Evolutionary conservation across 805 yeast species (phyloP).

Genomic region (Osmozyma mogii): DNA sequence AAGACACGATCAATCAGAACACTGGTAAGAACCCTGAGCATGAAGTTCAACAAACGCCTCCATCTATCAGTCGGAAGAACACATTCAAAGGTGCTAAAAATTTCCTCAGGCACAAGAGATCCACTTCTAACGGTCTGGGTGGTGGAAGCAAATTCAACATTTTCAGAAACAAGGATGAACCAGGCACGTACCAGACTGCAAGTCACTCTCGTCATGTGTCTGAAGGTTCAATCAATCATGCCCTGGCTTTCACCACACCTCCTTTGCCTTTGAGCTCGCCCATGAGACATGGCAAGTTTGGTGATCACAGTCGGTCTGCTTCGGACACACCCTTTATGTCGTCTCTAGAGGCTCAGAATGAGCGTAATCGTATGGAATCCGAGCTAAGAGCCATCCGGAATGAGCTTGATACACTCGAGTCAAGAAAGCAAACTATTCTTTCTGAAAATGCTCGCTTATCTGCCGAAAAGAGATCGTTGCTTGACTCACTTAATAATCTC

Average conservation of each 20-base stretch:
- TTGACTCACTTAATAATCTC: constrained; percentile 30
- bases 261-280: constrained; percentile 33
- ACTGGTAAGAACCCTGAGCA: constrained; percentile 2
- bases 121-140: constrained; percentile 28
- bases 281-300: constrained; percentile 7
- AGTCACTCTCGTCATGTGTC: constrained; percentile 34
- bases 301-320: constrained; percentile 33
- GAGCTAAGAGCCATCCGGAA: constrained; percentile 28
- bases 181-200: constrained; percentile 4
- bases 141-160: constrained; percentile 25
- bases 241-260: constrained; percentile 35
- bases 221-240: constrained; percentile 26
- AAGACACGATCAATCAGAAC: constrained; percentile 12
- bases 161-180: constrained; percentile 22
- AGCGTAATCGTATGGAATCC: constrained; percentile 19
- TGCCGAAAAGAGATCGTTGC: constrained; percentile 22
- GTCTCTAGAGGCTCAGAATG: constrained; percentile 9
- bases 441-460: constrained; percentile 19
- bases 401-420: constrained; percentile 33
- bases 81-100: constrained; percentile 25
- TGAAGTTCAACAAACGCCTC: no score
- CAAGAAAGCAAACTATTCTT: constrained; percentile 15
- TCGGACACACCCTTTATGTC: constrained; percentile 34
- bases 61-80: constrained; percentile 18
- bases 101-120: constrained; percentile 33